phyloP scores from a whole-genome alignment of 768 basidiomycete species.

The Sarcomyxa edulis region DNA sequence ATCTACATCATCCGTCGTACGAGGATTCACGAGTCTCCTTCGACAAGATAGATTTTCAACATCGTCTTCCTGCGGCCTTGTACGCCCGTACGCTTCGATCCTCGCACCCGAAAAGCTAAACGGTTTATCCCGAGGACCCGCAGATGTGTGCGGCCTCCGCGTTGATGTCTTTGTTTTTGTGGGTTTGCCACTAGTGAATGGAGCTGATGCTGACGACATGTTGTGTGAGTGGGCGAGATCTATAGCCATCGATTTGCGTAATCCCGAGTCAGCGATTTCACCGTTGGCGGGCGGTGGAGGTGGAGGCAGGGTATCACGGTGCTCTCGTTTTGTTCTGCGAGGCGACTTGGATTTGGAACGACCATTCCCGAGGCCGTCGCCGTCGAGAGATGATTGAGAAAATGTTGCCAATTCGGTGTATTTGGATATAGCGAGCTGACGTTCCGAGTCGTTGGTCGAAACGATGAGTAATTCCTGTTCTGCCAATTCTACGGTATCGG shows the following conservation, averaged over 20 bases:
- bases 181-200: neutral
- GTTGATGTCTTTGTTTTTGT: conserved; percentile 22
- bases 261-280: too few species aligned
- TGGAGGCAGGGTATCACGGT: conserved; percentile 32
- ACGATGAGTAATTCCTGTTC: conserved; percentile 63
- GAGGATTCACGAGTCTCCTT: too few species aligned
- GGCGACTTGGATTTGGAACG: conserved; percentile 58
- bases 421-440: conserved; percentile 57
- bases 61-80: conserved; percentile 5
- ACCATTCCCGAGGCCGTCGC: conserved; percentile 19
- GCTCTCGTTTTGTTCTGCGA: conserved; percentile 29
- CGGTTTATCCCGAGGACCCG: conserved; percentile 60
- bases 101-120: conserved; percentile 20
- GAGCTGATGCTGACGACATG: conserved; percentile 5
- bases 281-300: too few species aligned
- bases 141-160: conserved; percentile 68
- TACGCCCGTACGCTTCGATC: conserved; percentile 9
- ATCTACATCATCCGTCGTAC: conserved; percentile 5
- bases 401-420: conserved; percentile 50
- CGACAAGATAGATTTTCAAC: conserved; percentile 5
- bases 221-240: conserved; percentile 2
- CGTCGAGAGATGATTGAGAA: conserved; percentile 16
- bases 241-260: conserved; percentile 8
- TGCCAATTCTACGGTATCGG: conserved; percentile 64
- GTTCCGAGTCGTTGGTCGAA: conserved; percentile 67